Percentiles rank a stretch among this genome's conserved stretches.
phyloP scores from a whole-genome alignment of 169 alveolate species.

The Cystoisospora suis region DNA sequence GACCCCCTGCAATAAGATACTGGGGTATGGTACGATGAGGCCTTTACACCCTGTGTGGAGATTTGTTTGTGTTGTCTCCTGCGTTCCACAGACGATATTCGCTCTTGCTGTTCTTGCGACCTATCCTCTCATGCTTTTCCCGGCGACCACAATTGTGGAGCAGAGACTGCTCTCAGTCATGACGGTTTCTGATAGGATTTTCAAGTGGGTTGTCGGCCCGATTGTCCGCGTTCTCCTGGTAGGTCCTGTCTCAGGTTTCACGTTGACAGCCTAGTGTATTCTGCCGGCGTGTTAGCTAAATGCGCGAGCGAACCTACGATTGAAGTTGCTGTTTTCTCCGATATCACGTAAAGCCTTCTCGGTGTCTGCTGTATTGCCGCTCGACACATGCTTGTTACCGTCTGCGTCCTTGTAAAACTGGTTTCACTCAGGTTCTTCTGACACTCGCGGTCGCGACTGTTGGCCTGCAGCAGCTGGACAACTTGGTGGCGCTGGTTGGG shows the following conservation, averaged over 20 bases:
- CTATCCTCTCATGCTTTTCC: conserved; percentile 40
- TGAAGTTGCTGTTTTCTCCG: too few relatives aligned
- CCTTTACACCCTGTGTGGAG: too few relatives aligned
- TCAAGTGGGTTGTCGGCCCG: background rate
- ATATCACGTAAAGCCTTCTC: too few relatives aligned
- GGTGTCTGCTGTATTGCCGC: too few relatives aligned
- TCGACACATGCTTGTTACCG: too few relatives aligned
- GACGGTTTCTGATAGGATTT: background rate
- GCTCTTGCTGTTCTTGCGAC: conserved; percentile 11
- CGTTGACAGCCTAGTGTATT: background rate
- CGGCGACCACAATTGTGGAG: conserved; percentile 11
- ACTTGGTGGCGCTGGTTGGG: conserved; percentile 64
- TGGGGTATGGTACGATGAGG: too few relatives aligned
- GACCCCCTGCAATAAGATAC: too few relatives aligned
- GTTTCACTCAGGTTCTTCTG: conserved; percentile 4
- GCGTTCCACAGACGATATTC: background rate
- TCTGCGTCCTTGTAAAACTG: too few relatives aligned
- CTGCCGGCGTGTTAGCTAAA: background rate
- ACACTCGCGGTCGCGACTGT: conserved; percentile 7
- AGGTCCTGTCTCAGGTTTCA: background rate
- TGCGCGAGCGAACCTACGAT: too few relatives aligned
- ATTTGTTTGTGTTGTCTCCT: background rate
- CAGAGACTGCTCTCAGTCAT: conserved; percentile 3
- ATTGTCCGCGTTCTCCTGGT: background rate
- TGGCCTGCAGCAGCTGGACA: conserved; percentile 47